Conservation (phyloP, 208 protist genomes). For the Leishmania amazonensis region DNA sequence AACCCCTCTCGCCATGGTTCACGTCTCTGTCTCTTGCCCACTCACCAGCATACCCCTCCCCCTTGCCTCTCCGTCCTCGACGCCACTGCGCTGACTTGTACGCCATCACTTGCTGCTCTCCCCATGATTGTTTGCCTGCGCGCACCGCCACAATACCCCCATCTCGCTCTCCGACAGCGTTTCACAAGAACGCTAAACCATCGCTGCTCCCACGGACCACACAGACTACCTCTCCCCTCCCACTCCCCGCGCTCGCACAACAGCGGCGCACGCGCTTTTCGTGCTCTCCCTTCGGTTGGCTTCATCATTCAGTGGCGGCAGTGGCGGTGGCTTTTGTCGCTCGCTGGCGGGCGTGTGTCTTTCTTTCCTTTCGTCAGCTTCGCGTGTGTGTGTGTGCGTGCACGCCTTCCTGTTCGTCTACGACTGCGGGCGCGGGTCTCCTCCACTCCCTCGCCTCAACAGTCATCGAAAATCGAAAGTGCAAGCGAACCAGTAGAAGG, state of each 20-base stretch:
- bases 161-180: neutral
- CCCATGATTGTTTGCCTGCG: neutral
- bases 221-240: neutral
- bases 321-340: neutral
- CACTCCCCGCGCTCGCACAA: neutral
- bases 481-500: neutral
- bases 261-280: neutral
- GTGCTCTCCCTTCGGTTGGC: neutral
- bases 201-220: neutral
- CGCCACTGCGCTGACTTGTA: too few species aligned
- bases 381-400: slow-evolving; percentile 1
- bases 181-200: neutral
- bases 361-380: neutral
- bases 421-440: neutral
- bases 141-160: neutral
- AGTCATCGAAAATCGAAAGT: neutral
- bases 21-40: neutral
- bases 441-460: neutral
- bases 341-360: neutral
- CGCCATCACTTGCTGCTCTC: neutral
- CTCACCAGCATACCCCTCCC: neutral
- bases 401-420: neutral
- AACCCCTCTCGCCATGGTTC: neutral
- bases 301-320: neutral
- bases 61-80: neutral